Conservation (phyloP, 2,329 filamentous ascomycete genomes). For the Penicillium rolfsii region DNA sequence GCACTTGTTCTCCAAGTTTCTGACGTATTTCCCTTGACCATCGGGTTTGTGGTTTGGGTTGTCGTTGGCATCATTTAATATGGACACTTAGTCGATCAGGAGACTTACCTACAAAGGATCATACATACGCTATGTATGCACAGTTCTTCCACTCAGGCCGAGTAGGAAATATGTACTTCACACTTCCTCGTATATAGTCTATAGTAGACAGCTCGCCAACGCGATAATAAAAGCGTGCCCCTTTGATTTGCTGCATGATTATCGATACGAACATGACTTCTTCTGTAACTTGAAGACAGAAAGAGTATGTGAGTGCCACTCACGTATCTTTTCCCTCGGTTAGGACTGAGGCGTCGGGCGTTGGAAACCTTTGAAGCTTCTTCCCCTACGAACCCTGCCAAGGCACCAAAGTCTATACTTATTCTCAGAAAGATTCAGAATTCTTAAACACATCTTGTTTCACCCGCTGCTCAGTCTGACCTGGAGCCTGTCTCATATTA, state of each 20-base stretch:
- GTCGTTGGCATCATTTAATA: background rate
- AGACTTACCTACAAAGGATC: background rate
- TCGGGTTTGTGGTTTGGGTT: background rate
- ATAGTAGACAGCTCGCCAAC: background rate
- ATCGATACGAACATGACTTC: background rate
- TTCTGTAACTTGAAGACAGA: background rate
- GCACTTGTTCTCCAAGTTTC: slow-evolving; percentile 9
- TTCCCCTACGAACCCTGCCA: background rate
- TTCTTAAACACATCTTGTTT: slow-evolving; percentile 1
- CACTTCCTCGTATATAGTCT: background rate
- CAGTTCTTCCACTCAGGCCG: background rate
- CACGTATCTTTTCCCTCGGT: background rate
- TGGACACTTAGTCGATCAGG: background rate
- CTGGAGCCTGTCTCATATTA: background rate
- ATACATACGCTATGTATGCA: background rate
- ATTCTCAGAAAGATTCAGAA: background rate
- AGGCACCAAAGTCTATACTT: background rate
- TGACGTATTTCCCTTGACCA: slow-evolving; percentile 10
- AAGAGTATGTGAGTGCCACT: too few relatives aligned
- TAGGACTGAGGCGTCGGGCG: slow-evolving; percentile 1
- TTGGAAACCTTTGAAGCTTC: background rate
- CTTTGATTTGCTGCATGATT: background rate
- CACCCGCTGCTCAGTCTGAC: background rate
- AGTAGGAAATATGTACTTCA: background rate
- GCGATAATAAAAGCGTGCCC: background rate